Percentiles rank a stretch among this genome's conserved stretches.
phyloP scores from a whole-genome alignment of 2,329 filamentous ascomycete genomes.

The Apiospora sp. region DNA sequence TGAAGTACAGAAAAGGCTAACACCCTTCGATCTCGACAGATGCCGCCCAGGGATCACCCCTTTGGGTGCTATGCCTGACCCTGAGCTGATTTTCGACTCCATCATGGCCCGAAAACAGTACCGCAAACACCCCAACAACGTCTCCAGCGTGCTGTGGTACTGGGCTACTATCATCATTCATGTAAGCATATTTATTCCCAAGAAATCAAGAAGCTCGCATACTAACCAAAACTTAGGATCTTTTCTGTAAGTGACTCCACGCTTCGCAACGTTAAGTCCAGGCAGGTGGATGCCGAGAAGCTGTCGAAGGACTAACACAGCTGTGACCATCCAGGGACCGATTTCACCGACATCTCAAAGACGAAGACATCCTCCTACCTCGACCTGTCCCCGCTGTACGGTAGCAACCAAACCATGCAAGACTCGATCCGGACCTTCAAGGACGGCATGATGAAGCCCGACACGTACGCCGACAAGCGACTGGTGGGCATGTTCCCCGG shows the following conservation, averaged over 20 bases:
- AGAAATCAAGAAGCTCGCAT: background rate
- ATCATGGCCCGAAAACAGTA: conserved; percentile 64
- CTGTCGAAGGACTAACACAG: background rate
- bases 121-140: conserved; percentile 70
- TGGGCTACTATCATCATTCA: conserved; percentile 79
- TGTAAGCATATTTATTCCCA: conserved; percentile 38
- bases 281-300: background rate
- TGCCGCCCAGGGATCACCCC: conserved; percentile 65
- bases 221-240: conserved; percentile 44
- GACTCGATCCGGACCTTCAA: conserved; percentile 73
- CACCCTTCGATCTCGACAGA: background rate
- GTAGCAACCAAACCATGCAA: conserved; percentile 72
- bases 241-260: conserved; percentile 61
- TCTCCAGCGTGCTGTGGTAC: conserved; percentile 76
- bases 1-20: background rate
- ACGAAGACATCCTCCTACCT: conserved; percentile 77
- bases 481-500: conserved; percentile 76
- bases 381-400: conserved; percentile 76
- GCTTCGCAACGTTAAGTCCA: background rate
- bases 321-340: conserved; percentile 51
- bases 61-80: conserved; percentile 73
- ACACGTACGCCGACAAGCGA: conserved; percentile 75
- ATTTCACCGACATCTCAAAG: conserved; percentile 64
- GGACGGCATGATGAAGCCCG: conserved; percentile 76
- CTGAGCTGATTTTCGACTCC: conserved; percentile 67